Percentiles rank a stretch among this genome's conserved stretches.
These are phyloP conservation scores for Plasmodium vivax DNA, from an alignment of 169 alveolate species.

Conservation along the genomic window DNA sequence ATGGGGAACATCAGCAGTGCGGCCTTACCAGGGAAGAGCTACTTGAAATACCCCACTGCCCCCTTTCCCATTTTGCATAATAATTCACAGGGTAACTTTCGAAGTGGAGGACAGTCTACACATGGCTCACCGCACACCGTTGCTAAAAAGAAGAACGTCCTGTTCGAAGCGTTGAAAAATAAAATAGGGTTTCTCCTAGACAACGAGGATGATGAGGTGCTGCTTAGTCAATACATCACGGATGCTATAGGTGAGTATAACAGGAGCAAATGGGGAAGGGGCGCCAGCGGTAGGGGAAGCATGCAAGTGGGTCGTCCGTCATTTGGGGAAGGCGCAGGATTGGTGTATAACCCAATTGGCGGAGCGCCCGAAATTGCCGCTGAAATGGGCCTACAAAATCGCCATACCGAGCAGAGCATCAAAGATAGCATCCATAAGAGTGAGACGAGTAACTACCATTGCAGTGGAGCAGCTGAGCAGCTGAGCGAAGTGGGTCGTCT, in stretches of 20 bases:
- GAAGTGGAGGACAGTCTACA: not conserved
- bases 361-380: not conserved
- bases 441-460: conserved; percentile 9
- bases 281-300: not conserved
- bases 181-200: conserved; percentile 24
- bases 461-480: not conserved
- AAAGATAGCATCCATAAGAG: not conserved
- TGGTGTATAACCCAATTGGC: not conserved
- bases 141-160: not conserved
- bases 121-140: not conserved
- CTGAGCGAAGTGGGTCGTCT: not conserved
- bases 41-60: not conserved
- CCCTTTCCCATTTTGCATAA: not conserved
- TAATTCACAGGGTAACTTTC: not conserved
- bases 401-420: not conserved
- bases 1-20: not conserved
- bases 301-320: not conserved
- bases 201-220: conserved; percentile 14
- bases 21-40: not conserved
- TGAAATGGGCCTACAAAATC: not conserved
- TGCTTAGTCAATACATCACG: conserved; percentile 24
- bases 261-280: not conserved
- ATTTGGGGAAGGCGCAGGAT: not conserved
- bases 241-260: conserved; percentile 23
- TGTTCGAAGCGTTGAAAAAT: conserved; percentile 5